These are phyloP conservation scores for Calonectria naviculata DNA, from an alignment of 2,329 filamentous ascomycete species.

Conservation along the genomic window DNA sequence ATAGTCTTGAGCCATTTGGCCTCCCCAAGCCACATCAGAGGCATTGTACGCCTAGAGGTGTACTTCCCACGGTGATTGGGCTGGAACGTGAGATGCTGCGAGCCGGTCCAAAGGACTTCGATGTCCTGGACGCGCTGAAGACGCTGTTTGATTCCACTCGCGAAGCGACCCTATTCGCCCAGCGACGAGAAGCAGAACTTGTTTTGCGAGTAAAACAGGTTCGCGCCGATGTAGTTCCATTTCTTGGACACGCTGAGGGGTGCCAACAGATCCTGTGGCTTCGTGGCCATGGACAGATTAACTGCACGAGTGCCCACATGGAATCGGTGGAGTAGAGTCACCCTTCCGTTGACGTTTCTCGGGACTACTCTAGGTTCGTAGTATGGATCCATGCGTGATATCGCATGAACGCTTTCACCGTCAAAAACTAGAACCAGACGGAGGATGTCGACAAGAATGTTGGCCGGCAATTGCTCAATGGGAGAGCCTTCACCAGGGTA, in stretches of 20 bases:
- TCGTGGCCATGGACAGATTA: slow-evolving; percentile 45
- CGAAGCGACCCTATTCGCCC: slow-evolving; percentile 62
- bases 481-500: slow-evolving; percentile 23
- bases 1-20: slow-evolving; percentile 53
- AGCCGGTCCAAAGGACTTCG: slow-evolving; percentile 56
- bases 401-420: slow-evolving; percentile 50
- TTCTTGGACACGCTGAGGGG: slow-evolving; percentile 53
- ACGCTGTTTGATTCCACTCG: slow-evolving; percentile 52
- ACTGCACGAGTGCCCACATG: slow-evolving; percentile 47
- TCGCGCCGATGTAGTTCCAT: slow-evolving; percentile 53
- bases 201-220: slow-evolving; percentile 61
- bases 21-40: slow-evolving; percentile 49
- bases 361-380: slow-evolving; percentile 33
- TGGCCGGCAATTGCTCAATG: slow-evolving; percentile 45
- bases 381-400: slow-evolving; percentile 56
- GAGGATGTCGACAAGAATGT: slow-evolving; percentile 50
- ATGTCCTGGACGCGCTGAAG: slow-evolving; percentile 57
- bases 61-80: slow-evolving; percentile 32
- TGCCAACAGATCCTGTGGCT: slow-evolving; percentile 50
- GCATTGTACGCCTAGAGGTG: slow-evolving; percentile 51
- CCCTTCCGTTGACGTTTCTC: not conserved
- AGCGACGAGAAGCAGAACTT: slow-evolving; percentile 64
- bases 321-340: slow-evolving; percentile 50
- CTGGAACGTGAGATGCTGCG: slow-evolving; percentile 42
- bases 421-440: slow-evolving; percentile 48